phyloP scores from a whole-genome alignment of 2,329 filamentous ascomycete genomes.

The Diaporthe amygdali region DNA sequence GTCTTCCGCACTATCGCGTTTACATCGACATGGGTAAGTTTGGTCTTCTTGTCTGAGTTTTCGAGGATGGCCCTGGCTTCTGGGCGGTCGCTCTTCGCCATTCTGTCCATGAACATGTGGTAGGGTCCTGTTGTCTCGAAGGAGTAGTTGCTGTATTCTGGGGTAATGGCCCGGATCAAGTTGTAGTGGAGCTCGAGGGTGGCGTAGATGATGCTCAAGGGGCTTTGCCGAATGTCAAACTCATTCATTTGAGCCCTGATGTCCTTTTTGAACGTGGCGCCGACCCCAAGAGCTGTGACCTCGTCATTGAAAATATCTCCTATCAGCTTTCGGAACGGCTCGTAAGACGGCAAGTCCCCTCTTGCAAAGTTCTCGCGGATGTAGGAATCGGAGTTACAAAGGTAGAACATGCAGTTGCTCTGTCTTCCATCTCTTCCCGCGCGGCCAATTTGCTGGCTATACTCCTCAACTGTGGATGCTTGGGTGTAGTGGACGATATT shows the following conservation, averaged over 20 bases:
- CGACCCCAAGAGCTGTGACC: constrained; percentile 37
- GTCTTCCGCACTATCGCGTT: constrained; percentile 39
- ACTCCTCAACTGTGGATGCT: constrained; percentile 58
- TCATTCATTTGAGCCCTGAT: constrained; percentile 50
- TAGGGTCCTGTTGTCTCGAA: constrained; percentile 47
- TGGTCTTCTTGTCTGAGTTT: constrained; percentile 45
- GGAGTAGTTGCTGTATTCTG: constrained; percentile 61
- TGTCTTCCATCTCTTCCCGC: constrained; percentile 58
- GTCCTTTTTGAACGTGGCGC: constrained; percentile 51
- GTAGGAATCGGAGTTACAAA: constrained; percentile 63
- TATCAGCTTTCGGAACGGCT: constrained; percentile 53
- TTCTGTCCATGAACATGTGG: constrained; percentile 30
- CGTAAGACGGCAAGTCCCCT: constrained; percentile 61
- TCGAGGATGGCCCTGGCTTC: constrained; percentile 50
- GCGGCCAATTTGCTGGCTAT: constrained; percentile 62
- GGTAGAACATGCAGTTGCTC: constrained; percentile 62
- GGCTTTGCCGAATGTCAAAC: constrained; percentile 58
- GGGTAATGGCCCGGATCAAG: constrained; percentile 61
- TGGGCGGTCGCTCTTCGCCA: constrained; percentile 40
- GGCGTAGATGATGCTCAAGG: constrained; percentile 60
- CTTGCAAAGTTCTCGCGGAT: constrained; percentile 64
- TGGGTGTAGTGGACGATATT: constrained; percentile 60
- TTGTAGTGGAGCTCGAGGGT: constrained; percentile 64
- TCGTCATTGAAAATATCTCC: constrained; percentile 53
- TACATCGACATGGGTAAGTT: constrained; percentile 54